Conservation (phyloP, 371 early-diverging fungal genomes). For the Mortierella sp. region DNA sequence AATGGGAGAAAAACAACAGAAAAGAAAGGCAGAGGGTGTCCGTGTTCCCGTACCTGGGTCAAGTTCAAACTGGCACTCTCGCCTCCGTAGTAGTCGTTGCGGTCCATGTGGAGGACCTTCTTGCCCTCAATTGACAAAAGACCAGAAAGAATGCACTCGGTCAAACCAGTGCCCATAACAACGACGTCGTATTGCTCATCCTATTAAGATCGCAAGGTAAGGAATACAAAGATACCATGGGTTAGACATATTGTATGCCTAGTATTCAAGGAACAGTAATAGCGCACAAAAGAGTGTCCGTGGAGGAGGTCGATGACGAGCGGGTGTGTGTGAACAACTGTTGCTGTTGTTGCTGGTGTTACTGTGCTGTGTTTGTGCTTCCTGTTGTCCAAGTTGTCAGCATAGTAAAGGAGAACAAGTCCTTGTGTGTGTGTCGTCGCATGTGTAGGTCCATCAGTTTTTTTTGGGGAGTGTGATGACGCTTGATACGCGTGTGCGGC, state of each 20-base stretch:
- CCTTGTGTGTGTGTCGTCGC: not conserved
- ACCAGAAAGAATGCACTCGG: constrained; percentile 99
- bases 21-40: not conserved
- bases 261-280: not conserved
- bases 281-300: too few relatives aligned
- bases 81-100: constrained; percentile 99
- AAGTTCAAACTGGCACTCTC: constrained; percentile 95
- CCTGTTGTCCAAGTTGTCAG: not conserved
- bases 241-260: not conserved
- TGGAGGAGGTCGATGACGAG: not conserved
- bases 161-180: constrained; percentile 99
- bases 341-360: not conserved
- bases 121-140: constrained; percentile 98
- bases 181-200: constrained; percentile 96
- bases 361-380: not conserved
- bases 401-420: too few relatives aligned
- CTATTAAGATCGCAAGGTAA: constrained; percentile 52
- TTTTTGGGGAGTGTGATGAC: not conserved
- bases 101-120: constrained; percentile 98
- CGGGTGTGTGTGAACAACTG: too few relatives aligned
- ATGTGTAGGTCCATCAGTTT: not conserved
- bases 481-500: not conserved
- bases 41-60: constrained; percentile 77
- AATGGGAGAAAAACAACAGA: not conserved
- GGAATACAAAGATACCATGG: not conserved